Evolutionary conservation across 495 filamentous ascomycete species (phyloP).

Genomic region (Beverwykella pulmonaria): DNA sequence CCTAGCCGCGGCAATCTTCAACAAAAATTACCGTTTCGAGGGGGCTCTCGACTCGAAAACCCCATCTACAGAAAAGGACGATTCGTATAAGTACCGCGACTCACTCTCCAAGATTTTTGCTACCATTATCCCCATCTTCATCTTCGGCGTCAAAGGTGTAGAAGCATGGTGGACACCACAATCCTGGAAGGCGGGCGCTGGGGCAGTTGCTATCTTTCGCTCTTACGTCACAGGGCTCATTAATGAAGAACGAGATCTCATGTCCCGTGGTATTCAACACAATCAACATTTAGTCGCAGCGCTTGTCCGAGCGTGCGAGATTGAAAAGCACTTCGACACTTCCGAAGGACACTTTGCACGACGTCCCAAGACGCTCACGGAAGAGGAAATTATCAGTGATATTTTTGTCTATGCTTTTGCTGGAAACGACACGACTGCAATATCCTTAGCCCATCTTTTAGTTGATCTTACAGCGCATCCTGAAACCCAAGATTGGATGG

Average conservation of each 20-base stretch:
- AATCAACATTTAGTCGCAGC: slow-evolving; percentile 14
- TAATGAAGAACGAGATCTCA: slow-evolving; percentile 7
- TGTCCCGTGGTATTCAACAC: neutral
- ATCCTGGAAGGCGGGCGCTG: slow-evolving; percentile 5
- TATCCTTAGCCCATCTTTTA: slow-evolving; percentile 24
- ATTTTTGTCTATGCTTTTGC: slow-evolving; percentile 39
- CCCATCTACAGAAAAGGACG: neutral
- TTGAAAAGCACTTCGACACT: neutral
- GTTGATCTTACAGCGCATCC: slow-evolving; percentile 32
- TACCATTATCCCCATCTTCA: slow-evolving; percentile 19
- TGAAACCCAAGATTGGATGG: slow-evolving; percentile 39
- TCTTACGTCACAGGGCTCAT: slow-evolving; percentile 13
- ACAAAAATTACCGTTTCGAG: slow-evolving; percentile 47
- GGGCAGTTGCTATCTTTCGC: slow-evolving; percentile 5
- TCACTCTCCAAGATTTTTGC: slow-evolving; percentile 16
- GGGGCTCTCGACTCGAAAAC: slow-evolving; percentile 21
- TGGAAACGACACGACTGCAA: slow-evolving; percentile 41
- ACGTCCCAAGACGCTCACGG: slow-evolving; percentile 29
- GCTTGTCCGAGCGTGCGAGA: slow-evolving; percentile 22
- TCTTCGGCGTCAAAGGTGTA: slow-evolving; percentile 15
- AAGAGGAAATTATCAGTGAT: slow-evolving; percentile 39
- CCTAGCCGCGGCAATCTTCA: slow-evolving; percentile 50
- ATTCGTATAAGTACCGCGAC: slow-evolving; percentile 22
- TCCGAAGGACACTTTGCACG: neutral
- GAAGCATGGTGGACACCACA: slow-evolving; percentile 20